phyloP scores from a whole-genome alignment of 139 green algal genomes.

The Ettlia oleoabundans region DNA sequence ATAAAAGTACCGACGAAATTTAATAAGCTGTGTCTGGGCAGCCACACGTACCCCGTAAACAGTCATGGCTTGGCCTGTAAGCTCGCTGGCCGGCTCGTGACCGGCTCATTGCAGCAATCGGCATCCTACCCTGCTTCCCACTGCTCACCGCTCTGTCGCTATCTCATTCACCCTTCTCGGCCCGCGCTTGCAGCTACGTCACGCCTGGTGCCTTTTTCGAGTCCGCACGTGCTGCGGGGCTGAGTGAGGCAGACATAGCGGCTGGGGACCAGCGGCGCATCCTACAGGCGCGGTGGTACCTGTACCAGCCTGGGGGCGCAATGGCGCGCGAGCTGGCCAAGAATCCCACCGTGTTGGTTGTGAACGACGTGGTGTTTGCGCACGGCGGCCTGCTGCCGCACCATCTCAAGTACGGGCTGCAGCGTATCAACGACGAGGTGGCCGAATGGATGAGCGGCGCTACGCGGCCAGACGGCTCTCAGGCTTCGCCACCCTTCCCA shows the following conservation, averaged over 20 bases:
- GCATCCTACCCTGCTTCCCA: not conserved
- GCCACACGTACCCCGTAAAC: not conserved
- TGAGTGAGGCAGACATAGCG: conserved; percentile 64
- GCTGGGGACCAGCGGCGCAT: conserved; percentile 53
- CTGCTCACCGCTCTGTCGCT: not conserved
- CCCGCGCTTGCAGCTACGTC: conserved; percentile 71
- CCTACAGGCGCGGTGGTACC: conserved; percentile 44
- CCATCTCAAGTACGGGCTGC: conserved; percentile 62
- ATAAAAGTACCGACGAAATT: too few relatives aligned
- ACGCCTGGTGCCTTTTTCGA: conserved; percentile 87
- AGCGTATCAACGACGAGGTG: conserved; percentile 89
- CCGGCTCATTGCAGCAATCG: not conserved
- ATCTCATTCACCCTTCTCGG: not conserved
- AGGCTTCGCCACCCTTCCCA: conserved; percentile 78
- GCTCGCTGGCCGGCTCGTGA: not conserved
- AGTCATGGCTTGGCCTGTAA: not conserved
- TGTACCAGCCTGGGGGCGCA: conserved; percentile 83
- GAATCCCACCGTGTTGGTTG: conserved; percentile 90
- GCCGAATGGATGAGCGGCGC: conserved; percentile 87
- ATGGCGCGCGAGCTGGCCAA: conserved; percentile 84
- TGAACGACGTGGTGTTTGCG: conserved; percentile 93
- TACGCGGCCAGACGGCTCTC: conserved; percentile 50
- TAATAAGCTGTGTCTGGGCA: not conserved
- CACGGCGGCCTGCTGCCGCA: conserved; percentile 89
- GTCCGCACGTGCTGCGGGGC: conserved; percentile 74